A percentile compares a stretch with the other conserved stretches of the same genome.
phyloP scores from a whole-genome alignment of 495 filamentous ascomycete species.

The Podospora australis region DNA sequence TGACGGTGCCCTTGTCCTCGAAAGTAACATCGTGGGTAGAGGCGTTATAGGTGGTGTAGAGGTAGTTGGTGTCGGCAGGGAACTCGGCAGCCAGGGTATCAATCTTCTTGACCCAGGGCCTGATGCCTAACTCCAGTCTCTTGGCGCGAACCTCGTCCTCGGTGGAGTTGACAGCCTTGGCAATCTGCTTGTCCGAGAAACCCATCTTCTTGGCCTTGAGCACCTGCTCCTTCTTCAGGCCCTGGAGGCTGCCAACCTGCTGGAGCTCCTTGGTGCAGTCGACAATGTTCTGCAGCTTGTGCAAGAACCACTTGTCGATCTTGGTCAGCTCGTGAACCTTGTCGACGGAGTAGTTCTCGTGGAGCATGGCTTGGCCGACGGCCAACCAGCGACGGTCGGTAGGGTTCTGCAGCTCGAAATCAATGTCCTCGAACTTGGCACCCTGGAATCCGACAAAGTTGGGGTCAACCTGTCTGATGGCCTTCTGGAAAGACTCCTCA shows the following conservation, averaged over 20 bases:
- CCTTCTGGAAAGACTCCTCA: slow-evolving; percentile 99
- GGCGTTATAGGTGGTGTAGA: slow-evolving; percentile 98
- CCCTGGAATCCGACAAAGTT: slow-evolving; percentile 90
- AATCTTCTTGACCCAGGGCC: slow-evolving; percentile 93
- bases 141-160: slow-evolving; percentile 87
- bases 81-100: slow-evolving; percentile 97
- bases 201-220: slow-evolving; percentile 92
- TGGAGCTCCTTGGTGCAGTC: slow-evolving; percentile 82
- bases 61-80: slow-evolving; percentile 94
- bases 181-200: slow-evolving; percentile 95
- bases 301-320: slow-evolving; percentile 94
- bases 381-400: slow-evolving; percentile 95
- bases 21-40: slow-evolving; percentile 93
- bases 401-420: slow-evolving; percentile 82
- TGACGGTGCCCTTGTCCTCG: slow-evolving; percentile 83
- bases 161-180: slow-evolving; percentile 70
- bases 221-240: slow-evolving; percentile 79
- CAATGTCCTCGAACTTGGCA: slow-evolving; percentile 86
- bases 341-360: slow-evolving; percentile 91
- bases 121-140: slow-evolving; percentile 78
- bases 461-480: slow-evolving; percentile 92
- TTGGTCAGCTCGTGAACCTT: slow-evolving; percentile 87
- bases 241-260: slow-evolving; percentile 78
- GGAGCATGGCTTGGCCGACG: slow-evolving; percentile 94
- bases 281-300: slow-evolving; percentile 96